Evolutionary conservation across 257 asterid species (phyloP), one percentile per base, ranked within the genome.

Genomic region (Capsicum rhomboideum): DNA sequence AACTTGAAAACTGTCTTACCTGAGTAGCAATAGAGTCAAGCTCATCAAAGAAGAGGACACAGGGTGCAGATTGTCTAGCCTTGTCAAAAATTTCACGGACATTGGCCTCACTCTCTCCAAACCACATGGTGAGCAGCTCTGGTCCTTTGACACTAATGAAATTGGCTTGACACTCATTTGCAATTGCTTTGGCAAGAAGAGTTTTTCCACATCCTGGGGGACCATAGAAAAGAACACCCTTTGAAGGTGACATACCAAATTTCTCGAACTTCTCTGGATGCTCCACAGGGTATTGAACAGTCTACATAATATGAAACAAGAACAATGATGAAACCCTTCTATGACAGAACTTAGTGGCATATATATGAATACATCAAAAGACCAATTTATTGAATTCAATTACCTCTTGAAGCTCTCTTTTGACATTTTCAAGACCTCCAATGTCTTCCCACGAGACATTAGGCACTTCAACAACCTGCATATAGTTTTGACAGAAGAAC

Each of bases 131-230:
- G 77, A 91, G 94, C 85, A 90, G 84, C 85, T 91, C 94, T 82
- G 93, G 94, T 21, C 94, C 94, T 88, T 91, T 91, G 34, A 91
- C 79, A 67, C 94, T 91, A 18, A 91, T 91, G 84, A 91, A 91
- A 81, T 91, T 91, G 84, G 93, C 94, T 84, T 91, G 94, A 79
- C 94, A 91, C 84, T 91, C 94, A 84, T 90, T 92, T 49, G 95
- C 95, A 80, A 92, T 92, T 58, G 95, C 95, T 88, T 92, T 92
- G 37, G 95, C 95, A 68, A 90, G 90, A 63, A 92, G 85, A 64
- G 95, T 92, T 88, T 92, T 92, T n/a, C 95, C 95, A 80, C 94
- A 91, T 64, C 94, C 94, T 80, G 94, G 94, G 14, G 94, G 94
- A 1, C 94, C 94, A 75, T 91, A 91, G 88, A 91, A 91, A 78